Base-by-base conservation (phyloP, 2,329 filamentous ascomycete genomes). In the Knufia petricola region DNA sequence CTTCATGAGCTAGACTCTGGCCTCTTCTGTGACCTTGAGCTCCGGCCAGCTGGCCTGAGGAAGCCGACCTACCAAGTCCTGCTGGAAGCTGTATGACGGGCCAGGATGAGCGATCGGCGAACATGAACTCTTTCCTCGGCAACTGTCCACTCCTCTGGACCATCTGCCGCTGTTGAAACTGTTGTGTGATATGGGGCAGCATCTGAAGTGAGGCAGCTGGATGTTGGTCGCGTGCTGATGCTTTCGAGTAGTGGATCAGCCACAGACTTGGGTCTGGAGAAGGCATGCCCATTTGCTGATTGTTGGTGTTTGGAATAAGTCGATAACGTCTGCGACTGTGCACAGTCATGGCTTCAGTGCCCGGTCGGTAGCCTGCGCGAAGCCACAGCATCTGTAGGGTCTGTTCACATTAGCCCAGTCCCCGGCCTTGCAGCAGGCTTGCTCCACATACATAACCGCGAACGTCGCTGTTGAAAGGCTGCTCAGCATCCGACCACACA, bases 121-220 rank as follows among this genome's bases (percentile, higher is more conserved):
- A 75, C 82, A 95, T 94, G 63, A 96, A 96, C 60, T 95, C 88
- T 62, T 95, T 94, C 58, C 87, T 83, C 50, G 83, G 78, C 38
- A 95, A 81, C 59, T 89, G 85, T 4, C 88, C 90, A 55, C 86
- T 84, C 74, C 76, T 66, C 84, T 81, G 67, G 72, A 85, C 65
- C 59, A 74, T 75, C 43, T 69, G 68, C n/a, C 80, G 73, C 58
- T 72, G 67, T 17, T 61, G 61, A 40, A 74, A 61, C 46, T 64
- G 64, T 28, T 58, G 62, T 48, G 71, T 67, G 3, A 68, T 61
- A 32, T 65, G 66, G 3, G 65, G 68, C 20, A 63, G 58, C n/a
- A 69, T 57, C 17, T 61, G 64, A 72, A 84, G 65, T 67, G 74
- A 59, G 32, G 76, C 76, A 17, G 80, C 75, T 1, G 85, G 85